phyloP scores from a whole-genome alignment of 176 grass and related monocot species.

The Eragrostis curvula region DNA sequence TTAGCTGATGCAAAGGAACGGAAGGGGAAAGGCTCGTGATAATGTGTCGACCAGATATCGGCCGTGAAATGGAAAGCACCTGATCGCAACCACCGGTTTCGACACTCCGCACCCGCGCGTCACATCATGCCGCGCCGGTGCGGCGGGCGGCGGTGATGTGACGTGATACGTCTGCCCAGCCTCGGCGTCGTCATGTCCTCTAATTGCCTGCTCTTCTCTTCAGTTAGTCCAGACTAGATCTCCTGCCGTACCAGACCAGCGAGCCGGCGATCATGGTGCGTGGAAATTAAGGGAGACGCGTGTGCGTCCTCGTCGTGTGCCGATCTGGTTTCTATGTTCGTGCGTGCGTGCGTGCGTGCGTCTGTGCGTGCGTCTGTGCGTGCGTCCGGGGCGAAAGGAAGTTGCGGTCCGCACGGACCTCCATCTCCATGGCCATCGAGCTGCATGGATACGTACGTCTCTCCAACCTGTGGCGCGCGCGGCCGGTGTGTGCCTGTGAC shows the following conservation, averaged over 20 bases:
- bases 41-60: too few relatives aligned
- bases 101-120: not conserved
- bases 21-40: not conserved
- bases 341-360: too few relatives aligned
- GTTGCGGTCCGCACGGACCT: constrained; percentile 46
- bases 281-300: not conserved
- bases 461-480: not conserved
- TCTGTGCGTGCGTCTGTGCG: too few relatives aligned
- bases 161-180: not conserved
- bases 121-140: not conserved
- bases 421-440: not conserved
- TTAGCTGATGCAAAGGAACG: not conserved
- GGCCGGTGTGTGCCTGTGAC: not conserved
- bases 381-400: not conserved
- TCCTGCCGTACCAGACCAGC: not conserved
- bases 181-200: not conserved
- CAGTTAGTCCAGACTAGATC: not conserved
- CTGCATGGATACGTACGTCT: constrained; percentile 3
- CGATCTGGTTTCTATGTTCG: too few relatives aligned
- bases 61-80: not conserved
- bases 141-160: not conserved
- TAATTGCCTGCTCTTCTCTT: not conserved
- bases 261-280: not conserved
- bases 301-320: too few relatives aligned
- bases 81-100: constrained; percentile 27